A percentile compares a stretch with the other conserved stretches of the same genome.
These are phyloP conservation scores for Pseudonitzschia multiseries DNA, from an alignment of 108 stramenopile species.

Conservation along the genomic window DNA sequence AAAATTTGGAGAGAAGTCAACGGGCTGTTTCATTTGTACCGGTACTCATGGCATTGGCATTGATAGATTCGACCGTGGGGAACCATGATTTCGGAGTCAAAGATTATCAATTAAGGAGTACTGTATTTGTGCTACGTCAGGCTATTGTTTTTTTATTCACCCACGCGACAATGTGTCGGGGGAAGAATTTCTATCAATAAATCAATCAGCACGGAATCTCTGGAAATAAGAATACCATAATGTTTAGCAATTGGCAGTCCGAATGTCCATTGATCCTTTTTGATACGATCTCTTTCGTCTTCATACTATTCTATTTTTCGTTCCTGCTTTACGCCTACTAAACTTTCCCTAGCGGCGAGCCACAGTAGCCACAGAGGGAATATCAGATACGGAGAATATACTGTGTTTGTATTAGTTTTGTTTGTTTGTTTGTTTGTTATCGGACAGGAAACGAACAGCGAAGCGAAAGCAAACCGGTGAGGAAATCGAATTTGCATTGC, in stretches of 20 bases:
- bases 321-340: background rate
- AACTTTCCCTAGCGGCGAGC: slow-evolving; percentile 31
- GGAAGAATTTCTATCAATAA: no score
- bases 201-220: no score
- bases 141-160: no score
- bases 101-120: no score
- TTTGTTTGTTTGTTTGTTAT: no score
- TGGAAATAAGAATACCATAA: background rate
- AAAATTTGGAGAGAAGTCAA: no score
- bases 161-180: no score
- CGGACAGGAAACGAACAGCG: slow-evolving; percentile 24
- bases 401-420: no score
- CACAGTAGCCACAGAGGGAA: slow-evolving; percentile 61
- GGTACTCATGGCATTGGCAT: no score
- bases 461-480: background rate
- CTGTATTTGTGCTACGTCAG: no score
- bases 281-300: background rate
- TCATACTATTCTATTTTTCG: background rate
- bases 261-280: background rate
- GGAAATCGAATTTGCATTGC: background rate
- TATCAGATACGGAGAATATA: slow-evolving; percentile 78
- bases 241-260: background rate
- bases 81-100: background rate
- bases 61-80: background rate
- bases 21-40: no score